Evolutionary conservation across 192 early-diverging fungal species (phyloP).

Genomic region (Backusella psychrophila): DNA sequence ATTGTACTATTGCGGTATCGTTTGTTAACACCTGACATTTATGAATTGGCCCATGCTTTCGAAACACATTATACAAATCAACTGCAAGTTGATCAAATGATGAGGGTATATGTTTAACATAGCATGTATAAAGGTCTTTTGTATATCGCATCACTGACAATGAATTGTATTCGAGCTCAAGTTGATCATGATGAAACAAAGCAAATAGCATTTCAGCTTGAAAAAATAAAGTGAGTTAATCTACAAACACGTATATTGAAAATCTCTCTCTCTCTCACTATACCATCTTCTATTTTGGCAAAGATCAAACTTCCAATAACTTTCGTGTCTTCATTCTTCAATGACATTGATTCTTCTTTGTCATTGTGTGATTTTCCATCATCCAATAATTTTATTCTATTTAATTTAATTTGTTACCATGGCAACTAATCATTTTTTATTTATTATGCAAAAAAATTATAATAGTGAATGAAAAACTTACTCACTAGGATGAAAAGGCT

Average conservation of each 20-base stretch:
- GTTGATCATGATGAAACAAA: background rate
- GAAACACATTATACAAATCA: background rate
- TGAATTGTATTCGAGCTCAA: background rate
- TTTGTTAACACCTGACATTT: conserved; percentile 3
- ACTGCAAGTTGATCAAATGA: background rate
- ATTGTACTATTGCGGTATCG: background rate
- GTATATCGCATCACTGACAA: background rate
- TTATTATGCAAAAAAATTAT: background rate
- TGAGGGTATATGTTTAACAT: background rate
- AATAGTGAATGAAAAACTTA: background rate
- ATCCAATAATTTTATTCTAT: background rate
- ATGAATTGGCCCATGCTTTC: background rate
- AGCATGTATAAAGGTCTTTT: conserved; percentile 2
- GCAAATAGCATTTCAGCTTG: conserved; percentile 10
- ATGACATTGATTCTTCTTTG: background rate
- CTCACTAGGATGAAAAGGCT: background rate
- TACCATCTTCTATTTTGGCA: background rate
- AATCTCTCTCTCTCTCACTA: too few relatives aligned
- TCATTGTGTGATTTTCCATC: background rate
- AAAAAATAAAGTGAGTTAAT: background rate
- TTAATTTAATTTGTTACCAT: background rate
- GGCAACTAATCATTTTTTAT: background rate
- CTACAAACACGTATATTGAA: background rate
- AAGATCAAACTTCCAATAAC: background rate
- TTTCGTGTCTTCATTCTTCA: background rate